phyloP scores from a whole-genome alignment of 1,284 basidiomycete genomes.

The Ustilago curta region DNA sequence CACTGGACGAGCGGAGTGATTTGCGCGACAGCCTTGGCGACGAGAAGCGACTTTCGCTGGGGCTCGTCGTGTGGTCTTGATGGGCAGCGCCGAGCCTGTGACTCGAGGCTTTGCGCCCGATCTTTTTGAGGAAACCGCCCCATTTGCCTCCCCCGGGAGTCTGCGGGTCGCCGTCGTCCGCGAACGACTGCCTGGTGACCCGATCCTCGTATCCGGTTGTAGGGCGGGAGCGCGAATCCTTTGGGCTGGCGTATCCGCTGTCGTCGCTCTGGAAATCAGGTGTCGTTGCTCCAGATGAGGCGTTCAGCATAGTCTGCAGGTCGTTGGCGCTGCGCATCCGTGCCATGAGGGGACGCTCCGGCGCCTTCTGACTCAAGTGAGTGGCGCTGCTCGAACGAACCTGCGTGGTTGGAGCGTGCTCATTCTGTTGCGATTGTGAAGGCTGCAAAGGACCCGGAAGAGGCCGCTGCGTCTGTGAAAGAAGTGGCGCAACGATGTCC shows the following conservation, averaged over 20 bases:
- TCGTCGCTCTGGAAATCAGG: slow-evolving; percentile 25
- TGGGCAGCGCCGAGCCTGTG: slow-evolving; percentile 21
- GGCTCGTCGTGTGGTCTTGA: slow-evolving; percentile 22
- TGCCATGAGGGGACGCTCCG: slow-evolving; percentile 22
- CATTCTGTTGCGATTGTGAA: slow-evolving; percentile 3
- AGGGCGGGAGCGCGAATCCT: slow-evolving; percentile 10
- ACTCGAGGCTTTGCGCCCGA: slow-evolving; percentile 50
- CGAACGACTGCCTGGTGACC: slow-evolving; percentile 3
- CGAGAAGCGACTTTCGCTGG: slow-evolving; percentile 26
- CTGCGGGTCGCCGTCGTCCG: slow-evolving; percentile 19
- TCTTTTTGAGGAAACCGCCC: slow-evolving; percentile 53
- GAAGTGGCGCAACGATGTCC: slow-evolving; percentile 75
- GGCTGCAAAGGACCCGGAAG: slow-evolving; percentile 5
- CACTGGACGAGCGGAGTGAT: slow-evolving; percentile 25
- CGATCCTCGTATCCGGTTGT: slow-evolving; percentile 23
- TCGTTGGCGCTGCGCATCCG: slow-evolving; percentile 49
- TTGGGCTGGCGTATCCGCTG: slow-evolving; percentile 26
- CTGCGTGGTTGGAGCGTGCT: not conserved
- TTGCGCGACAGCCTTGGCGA: slow-evolving; percentile 32
- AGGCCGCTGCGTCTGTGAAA: slow-evolving; percentile 5
- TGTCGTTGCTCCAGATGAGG: slow-evolving; percentile 16
- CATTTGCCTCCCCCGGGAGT: slow-evolving; percentile 33
- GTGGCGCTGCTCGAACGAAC: slow-evolving; percentile 12
- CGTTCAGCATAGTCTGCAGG: slow-evolving; percentile 24
- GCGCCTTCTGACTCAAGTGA: not conserved